Evolutionary conservation across 192 early-diverging fungal genomes (phyloP), one percentile per base, ranked within the genome.

Genomic region (Backusella westeae): DNA sequence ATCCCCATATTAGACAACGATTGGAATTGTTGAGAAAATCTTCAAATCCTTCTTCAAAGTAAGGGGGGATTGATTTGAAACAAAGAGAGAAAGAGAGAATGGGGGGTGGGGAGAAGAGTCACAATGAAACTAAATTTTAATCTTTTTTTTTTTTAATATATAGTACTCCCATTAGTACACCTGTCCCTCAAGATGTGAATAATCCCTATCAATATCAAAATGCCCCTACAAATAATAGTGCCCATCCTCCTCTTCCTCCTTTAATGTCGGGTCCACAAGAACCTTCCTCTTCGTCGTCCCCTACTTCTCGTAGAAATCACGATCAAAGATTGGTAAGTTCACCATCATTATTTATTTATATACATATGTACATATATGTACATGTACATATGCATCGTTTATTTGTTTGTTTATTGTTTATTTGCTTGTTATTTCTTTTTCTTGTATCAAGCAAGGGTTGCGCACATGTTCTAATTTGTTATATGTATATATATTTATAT

Each of bases 1-100:
- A 97, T 69, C 78, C 89, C 3, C 77, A 79, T 56, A 75, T 79
- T 36, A 74, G 53, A 63, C 77, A 79, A 65, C 72, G 77, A 52
- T 42, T 79, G 36, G 77, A 79, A 69, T 65, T 74, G 5, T 74
- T 79, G 29, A 65, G 77, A 32, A 74, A 78, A 73, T 73, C 76
- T 19, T 49, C 75, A 69, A 73, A 65, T 56, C 44, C 70, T 46
- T 44, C 70, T 46, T 44, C 39, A 5, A 71, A 23, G 67, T 68
- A 68, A 72, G 19, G 46, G 46, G 46, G 46, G 46, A 49, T n/a
- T 49, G 19, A 49, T 49, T 49, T 49, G 46, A 49, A 49, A 49
- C 46, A 49, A 49, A 56, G 42, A 44, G 42, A 44, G 42, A 44
- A 12, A 44, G 42, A 14, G 42, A 56, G 21, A 52, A 53, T 21